Evolutionary conservation across 2,329 filamentous ascomycete genomes (phyloP).

Genomic region (Corynespora cassiicola): DNA sequence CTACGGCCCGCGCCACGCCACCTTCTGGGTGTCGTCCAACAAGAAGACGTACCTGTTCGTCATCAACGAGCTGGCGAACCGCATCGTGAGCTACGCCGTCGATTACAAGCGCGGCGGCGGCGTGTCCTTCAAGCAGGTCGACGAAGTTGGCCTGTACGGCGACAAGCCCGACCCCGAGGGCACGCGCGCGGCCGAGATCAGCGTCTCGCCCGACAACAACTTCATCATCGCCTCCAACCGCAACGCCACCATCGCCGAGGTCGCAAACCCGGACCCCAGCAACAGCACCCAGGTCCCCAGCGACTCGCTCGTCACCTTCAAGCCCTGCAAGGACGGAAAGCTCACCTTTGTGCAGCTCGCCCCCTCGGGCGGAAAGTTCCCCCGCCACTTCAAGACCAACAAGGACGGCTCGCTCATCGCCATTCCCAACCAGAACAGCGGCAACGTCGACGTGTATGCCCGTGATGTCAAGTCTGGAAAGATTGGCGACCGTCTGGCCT

Average conservation of each 20-base stretch:
- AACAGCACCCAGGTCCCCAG: conserved; percentile 44
- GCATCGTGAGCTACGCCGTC: conserved; percentile 64
- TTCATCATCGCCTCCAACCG: conserved; percentile 74
- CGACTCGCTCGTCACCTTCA: conserved; percentile 66
- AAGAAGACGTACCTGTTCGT: conserved; percentile 61
- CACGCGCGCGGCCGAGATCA: conserved; percentile 62
- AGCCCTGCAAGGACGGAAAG: conserved; percentile 54
- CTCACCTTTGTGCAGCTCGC: conserved; percentile 64
- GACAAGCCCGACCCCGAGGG: conserved; percentile 26
- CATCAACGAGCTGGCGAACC: conserved; percentile 66
- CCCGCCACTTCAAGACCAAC: conserved; percentile 73
- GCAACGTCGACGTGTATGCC: conserved; percentile 66
- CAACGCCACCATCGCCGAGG: conserved; percentile 62
- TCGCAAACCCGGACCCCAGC: conserved; percentile 52
- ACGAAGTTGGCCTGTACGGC: conserved; percentile 52
- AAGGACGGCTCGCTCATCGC: conserved; percentile 68
- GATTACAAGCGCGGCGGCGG: conserved; percentile 52
- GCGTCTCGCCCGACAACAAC: conserved; percentile 60
- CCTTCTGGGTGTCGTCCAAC: conserved; percentile 56
- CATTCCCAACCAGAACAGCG: conserved; percentile 68
- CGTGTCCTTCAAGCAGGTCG: conserved; percentile 55
- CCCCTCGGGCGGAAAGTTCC: conserved; percentile 69
- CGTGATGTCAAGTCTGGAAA: conserved; percentile 66
- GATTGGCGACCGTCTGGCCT: conserved; percentile 58
- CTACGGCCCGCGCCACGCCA: conserved; percentile 69